A percentile compares a stretch with the other conserved stretches of the same genome.
phyloP scores from a whole-genome alignment of 75 land plant genomes.

The Picea sitchensis region DNA sequence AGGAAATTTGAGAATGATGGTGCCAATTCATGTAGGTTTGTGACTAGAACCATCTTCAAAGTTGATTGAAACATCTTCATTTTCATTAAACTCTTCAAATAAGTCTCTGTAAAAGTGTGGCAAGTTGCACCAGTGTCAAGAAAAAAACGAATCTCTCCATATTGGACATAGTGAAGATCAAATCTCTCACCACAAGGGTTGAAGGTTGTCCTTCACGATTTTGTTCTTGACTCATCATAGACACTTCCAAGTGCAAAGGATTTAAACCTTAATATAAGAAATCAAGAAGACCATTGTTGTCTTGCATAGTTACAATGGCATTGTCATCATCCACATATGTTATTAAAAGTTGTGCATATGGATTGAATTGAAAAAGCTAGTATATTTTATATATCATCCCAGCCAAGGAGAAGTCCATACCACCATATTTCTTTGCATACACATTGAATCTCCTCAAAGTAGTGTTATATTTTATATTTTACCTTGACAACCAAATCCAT shows the following conservation, averaged over 20 bases:
- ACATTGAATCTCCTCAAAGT: conserved; percentile 63
- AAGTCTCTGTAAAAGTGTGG: too few relatives aligned
- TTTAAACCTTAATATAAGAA: conserved; percentile 57
- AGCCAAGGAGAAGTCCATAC: conserved; percentile 36
- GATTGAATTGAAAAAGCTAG: conserved; percentile 38
- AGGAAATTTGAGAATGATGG: too few relatives aligned
- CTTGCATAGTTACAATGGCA: conserved; percentile 62
- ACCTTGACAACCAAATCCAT: too few relatives aligned
- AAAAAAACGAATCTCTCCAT: too few relatives aligned
- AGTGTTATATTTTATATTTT: conserved; percentile 42
- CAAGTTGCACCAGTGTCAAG: too few relatives aligned
- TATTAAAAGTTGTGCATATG: conserved; percentile 37
- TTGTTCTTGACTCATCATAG: conserved; percentile 6
- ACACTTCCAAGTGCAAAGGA: conserved; percentile 48
- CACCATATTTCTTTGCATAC: conserved; percentile 10
- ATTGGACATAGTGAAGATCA: too few relatives aligned
- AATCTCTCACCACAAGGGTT: too few relatives aligned
- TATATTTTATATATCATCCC: conserved; percentile 41
- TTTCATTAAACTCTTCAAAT: too few relatives aligned
- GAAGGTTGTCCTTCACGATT: not conserved
- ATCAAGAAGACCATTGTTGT: conserved; percentile 69
- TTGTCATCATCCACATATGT: conserved; percentile 76
- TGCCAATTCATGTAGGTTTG: too few relatives aligned
- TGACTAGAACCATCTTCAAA: too few relatives aligned
- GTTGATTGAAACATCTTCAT: too few relatives aligned